Evolutionary conservation across 495 filamentous ascomycete genomes (phyloP).

Genomic region (Aspergillus kassunensis): DNA sequence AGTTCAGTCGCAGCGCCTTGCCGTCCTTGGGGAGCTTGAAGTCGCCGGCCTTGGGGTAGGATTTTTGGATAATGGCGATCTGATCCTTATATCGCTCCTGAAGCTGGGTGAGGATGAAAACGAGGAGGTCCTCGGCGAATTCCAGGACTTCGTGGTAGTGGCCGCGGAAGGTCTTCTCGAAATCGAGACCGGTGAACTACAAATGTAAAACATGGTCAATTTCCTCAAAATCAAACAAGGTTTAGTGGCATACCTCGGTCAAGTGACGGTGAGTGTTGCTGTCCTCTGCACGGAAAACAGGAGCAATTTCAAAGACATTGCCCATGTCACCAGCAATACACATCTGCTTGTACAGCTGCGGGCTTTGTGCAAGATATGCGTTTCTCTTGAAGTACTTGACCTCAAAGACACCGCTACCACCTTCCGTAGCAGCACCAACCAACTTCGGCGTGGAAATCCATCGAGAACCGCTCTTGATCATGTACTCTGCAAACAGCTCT

Average conservation of each 20-base stretch:
- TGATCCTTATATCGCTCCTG: slow-evolving; percentile 61
- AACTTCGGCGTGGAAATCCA: slow-evolving; percentile 89
- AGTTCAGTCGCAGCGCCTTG: slow-evolving; percentile 77
- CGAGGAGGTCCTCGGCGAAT: slow-evolving; percentile 77
- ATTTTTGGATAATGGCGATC: slow-evolving; percentile 63
- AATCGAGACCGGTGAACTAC: slow-evolving; percentile 88
- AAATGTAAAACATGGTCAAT: background rate
- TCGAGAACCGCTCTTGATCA: slow-evolving; percentile 70
- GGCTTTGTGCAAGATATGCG: slow-evolving; percentile 86
- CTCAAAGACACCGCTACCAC: slow-evolving; percentile 89
- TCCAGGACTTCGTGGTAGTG: slow-evolving; percentile 84
- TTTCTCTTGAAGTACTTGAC: slow-evolving; percentile 85
- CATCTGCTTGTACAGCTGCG: slow-evolving; percentile 96
- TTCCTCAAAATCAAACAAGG: slow-evolving; percentile 27
- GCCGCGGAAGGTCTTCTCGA: slow-evolving; percentile 91
- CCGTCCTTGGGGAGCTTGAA: slow-evolving; percentile 59
- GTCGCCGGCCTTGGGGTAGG: slow-evolving; percentile 53
- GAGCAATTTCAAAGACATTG: slow-evolving; percentile 82
- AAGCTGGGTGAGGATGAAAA: slow-evolving; percentile 81
- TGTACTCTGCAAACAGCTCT: slow-evolving; percentile 74
- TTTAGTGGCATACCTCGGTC: slow-evolving; percentile 61
- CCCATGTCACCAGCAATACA: slow-evolving; percentile 90
- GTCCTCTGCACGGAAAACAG: slow-evolving; percentile 95
- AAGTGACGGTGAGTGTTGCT: slow-evolving; percentile 94
- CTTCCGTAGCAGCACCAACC: slow-evolving; percentile 86